These are phyloP conservation scores for Xylariaceae sp. DNA, from an alignment of 2,329 filamentous ascomycete species.

Conservation along the genomic window DNA sequence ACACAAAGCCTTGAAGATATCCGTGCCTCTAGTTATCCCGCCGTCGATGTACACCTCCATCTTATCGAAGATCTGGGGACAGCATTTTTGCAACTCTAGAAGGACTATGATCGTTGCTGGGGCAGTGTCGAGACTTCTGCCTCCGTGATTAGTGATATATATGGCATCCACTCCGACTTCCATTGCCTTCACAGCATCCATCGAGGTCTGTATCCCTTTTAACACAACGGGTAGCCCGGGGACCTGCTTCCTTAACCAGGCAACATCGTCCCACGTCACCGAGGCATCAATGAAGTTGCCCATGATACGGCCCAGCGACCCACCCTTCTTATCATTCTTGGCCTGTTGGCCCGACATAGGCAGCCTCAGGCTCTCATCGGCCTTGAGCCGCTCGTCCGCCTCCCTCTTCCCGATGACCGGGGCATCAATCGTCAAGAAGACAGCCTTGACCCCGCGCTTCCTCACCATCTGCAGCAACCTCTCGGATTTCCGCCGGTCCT, in stretches of 20 bases:
- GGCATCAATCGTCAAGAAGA: conserved; percentile 63
- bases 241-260: conserved; percentile 63
- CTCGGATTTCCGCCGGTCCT: conserved; percentile 54
- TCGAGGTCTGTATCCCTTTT: conserved; percentile 71
- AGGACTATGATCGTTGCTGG: conserved; percentile 61
- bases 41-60: conserved; percentile 68
- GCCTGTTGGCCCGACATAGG: conserved; percentile 54
- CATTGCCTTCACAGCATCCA: conserved; percentile 63
- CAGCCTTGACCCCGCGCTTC: conserved; percentile 50
- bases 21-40: conserved; percentile 65
- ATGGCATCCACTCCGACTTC: conserved; percentile 67
- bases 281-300: conserved; percentile 59
- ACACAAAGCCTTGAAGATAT: conserved; percentile 69
- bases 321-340: conserved; percentile 56
- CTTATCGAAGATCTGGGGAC: conserved; percentile 60
- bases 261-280: conserved; percentile 65
- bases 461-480: conserved; percentile 51
- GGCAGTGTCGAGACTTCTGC: conserved; percentile 55
- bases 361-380: conserved; percentile 49
- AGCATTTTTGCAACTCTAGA: conserved; percentile 64
- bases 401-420: conserved; percentile 60
- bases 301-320: conserved; percentile 58
- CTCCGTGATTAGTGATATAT: conserved; percentile 72
- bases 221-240: conserved; percentile 60
- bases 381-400: conserved; percentile 48